Base-by-base conservation (phyloP, 75 land plant species). In the Pinus tabuliformis region DNA sequence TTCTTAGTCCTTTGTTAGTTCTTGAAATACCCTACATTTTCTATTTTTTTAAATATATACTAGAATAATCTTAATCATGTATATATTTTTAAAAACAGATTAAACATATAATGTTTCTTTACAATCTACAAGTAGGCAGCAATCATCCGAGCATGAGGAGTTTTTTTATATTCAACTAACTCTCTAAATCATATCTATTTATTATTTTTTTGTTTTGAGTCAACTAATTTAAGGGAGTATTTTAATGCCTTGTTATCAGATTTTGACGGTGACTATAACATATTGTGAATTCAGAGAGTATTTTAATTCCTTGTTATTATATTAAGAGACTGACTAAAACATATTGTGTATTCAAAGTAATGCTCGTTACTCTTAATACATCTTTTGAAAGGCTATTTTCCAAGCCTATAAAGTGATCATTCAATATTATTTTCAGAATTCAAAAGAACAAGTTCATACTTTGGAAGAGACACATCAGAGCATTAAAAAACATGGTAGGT, bases 401-500 rank as follows among this genome's bases (percentile, higher is more conserved):
- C 28, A 65, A 65, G 16, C 37, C 18, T 36, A 65, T 65, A 65
- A 45, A 16, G 28, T 39, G 70, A 11, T 42, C n/a, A 66, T 66
- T 66, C 70, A 66, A 39, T 66, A 33, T 39, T 66, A 39, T 64
- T 66, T 66, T 66, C 70, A 66, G 45, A 65, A 65, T 65, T 17
- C 45, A 16, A 3, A 62, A 26, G 68, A 45, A 64, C 68, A 64
- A 33, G 68, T 36, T 66, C 39, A 30, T 66, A 66, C 45, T 37
- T 37, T 20, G 70, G 70, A 2, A 3, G 70, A 66, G 70, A 66
- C 70, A 66, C 15, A 66, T 37, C 70, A 66, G 70, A 39, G 6
- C 45, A 18, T 37, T 42, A 66, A 21, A 37, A 37, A 39, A 37
- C 7, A 66, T 30, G 70, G 70, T 66, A 20, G 2, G 49, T 62